Base-by-base conservation (phyloP, 2,329 filamentous ascomycete species). In the Paracoccidioides brasiliensis region DNA sequence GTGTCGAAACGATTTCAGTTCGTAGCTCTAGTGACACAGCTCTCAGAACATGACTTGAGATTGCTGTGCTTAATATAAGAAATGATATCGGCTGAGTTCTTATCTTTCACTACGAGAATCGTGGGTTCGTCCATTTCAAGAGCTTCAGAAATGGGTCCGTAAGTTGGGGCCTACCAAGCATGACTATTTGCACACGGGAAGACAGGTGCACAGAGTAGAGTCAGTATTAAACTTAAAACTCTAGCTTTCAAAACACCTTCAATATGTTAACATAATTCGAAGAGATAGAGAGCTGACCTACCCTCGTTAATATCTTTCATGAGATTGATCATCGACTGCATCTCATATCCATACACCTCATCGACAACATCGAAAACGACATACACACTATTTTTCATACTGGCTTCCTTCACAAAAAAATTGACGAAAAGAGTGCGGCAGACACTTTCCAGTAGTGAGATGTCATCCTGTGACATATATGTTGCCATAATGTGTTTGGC, bases 281-380 rank as follows among this genome's bases (percentile, higher is more conserved):
- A 28, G 44, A 52, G 30, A 30, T 10, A 12, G 7, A 38, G 37
- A 38, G 37, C 37, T 38, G 37, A 38, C 37, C 37, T 38, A 49
- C 43, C 52, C 28, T 54, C 7, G 3, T 64, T 59, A 3, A 69
- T 55, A 22, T 65, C 63, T 0, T 65, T 66, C 4, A 75, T 62
- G 7, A 73, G 64, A 1, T 64, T 62, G 0, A 76, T 58, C 1
- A 77, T 65, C 22, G 71, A 65, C 7, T 66, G 57, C 3, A 75
- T 62, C 5, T 75, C 73, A 0, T 63, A 62, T 1, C 64, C 61
- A 4, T 72, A 66, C 0, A 73, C 74, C 60, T 78, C 75, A 54
- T 78, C 76, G 4, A 78, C 65, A 3, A 72, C 75, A 45, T 78
- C 75, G 2, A 78, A 60, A 37, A 78, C 67, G n/a, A 78, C 60